A percentile compares a stretch with the other conserved stretches of the same genome.
Evolutionary conservation across 2,329 filamentous ascomycete genomes (phyloP).

Genomic region (Exophiala oligosperma): DNA sequence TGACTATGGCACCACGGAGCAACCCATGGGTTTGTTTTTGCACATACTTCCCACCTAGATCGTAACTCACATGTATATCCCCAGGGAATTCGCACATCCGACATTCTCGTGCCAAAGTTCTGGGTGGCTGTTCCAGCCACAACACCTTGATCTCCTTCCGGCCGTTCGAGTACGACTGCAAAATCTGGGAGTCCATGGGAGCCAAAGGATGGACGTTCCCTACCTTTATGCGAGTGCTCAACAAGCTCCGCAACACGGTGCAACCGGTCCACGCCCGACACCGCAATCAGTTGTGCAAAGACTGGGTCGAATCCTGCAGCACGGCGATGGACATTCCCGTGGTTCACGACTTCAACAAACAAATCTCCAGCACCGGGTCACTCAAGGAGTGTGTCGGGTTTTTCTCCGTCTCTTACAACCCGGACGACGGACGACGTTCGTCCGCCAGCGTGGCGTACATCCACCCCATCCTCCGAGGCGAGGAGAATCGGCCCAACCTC

Average conservation of each 20-base stretch:
- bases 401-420: conserved; percentile 89
- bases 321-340: conserved; percentile 77
- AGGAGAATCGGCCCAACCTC: conserved; percentile 79
- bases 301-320: conserved; percentile 83
- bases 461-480: conserved; percentile 81
- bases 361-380: conserved; percentile 72
- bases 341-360: conserved; percentile 81
- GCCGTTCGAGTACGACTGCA: conserved; percentile 84
- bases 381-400: conserved; percentile 79
- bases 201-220: conserved; percentile 86
- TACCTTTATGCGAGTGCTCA: conserved; percentile 76
- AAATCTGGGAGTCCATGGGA: conserved; percentile 78
- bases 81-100: conserved; percentile 86
- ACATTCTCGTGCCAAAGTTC: conserved; percentile 87
- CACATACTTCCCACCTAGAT: background rate
- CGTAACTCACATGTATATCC: conserved; percentile 7
- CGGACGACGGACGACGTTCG: conserved; percentile 79
- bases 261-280: conserved; percentile 84
- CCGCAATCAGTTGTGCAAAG: conserved; percentile 85
- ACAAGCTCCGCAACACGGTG: conserved; percentile 85
- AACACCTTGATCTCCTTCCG: conserved; percentile 93
- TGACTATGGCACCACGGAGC: conserved; percentile 85
- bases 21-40: conserved; percentile 64
- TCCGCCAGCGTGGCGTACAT: conserved; percentile 90
- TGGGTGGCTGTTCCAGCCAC: conserved; percentile 90